A percentile compares a stretch with the other conserved stretches of the same genome.
Conservation (phyloP, 1,139 yeast genomes). For the Kurtzmaniella quercitrusa region DNA sequence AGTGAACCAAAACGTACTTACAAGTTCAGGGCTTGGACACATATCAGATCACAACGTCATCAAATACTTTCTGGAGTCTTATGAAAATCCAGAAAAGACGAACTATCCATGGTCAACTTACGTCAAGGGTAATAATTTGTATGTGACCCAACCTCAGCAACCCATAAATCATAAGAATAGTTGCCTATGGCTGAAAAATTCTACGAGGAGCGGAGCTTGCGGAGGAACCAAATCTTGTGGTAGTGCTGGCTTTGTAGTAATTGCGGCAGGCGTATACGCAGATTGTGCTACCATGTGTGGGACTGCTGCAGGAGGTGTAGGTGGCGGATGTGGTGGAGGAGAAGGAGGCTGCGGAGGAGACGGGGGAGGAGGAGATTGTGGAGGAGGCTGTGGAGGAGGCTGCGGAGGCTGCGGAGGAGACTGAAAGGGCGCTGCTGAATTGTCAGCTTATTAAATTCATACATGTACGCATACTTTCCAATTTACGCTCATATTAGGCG, state of each 20-base stretch:
- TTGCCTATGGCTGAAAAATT: neutral
- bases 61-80: neutral
- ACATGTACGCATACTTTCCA: too few species aligned
- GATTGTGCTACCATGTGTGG: too few species aligned
- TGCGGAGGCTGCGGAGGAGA: neutral
- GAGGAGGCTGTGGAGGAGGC: neutral
- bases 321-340: too few species aligned
- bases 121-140: neutral
- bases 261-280: neutral
- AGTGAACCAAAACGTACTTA: neutral
- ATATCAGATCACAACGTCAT: constrained; percentile 6
- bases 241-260: neutral
- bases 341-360: too few species aligned
- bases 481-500: too few species aligned
- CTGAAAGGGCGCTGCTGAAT: too few species aligned
- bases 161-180: neutral
- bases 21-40: constrained; percentile 2
- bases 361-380: neutral
- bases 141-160: neutral
- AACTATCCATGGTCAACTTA: neutral
- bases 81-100: neutral
- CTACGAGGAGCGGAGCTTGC: neutral
- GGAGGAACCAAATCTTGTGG: neutral
- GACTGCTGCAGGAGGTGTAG: too few species aligned
- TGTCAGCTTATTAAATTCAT: too few species aligned